These are phyloP conservation scores for Eutypella sp. DNA, from an alignment of 2,329 filamentous ascomycete species.

Conservation along the genomic window DNA sequence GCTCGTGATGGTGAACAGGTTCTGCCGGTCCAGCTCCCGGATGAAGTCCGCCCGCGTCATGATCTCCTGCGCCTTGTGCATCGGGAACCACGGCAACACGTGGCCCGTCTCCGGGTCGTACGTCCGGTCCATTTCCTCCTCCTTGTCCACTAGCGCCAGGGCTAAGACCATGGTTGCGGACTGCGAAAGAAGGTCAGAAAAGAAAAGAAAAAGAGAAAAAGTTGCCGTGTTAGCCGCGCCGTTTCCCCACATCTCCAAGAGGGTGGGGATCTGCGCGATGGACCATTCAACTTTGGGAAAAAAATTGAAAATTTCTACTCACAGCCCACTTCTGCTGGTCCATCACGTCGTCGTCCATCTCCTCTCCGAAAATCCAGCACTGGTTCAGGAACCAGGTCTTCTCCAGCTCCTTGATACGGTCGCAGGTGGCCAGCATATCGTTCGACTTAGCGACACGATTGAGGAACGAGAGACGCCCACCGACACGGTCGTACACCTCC, in stretches of 20 bases:
- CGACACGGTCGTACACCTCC: slow-evolving; percentile 79
- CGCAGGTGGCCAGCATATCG: slow-evolving; percentile 75
- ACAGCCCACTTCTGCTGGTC: slow-evolving; percentile 95
- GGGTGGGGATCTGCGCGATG: too few species aligned
- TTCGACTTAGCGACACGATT: slow-evolving; percentile 82
- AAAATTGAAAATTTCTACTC: too few species aligned
- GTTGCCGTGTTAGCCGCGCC: too few species aligned
- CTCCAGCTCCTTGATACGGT: slow-evolving; percentile 65
- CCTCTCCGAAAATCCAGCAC: slow-evolving; percentile 69
- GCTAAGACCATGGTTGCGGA: slow-evolving; percentile 92
- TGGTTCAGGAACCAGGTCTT: slow-evolving; percentile 77
- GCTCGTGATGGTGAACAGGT: slow-evolving; percentile 91
- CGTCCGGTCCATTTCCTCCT: slow-evolving; percentile 58
- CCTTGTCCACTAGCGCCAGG: slow-evolving; percentile 80
- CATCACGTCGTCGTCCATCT: slow-evolving; percentile 97
- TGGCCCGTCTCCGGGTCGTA: slow-evolving; percentile 67
- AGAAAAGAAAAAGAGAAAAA: too few species aligned
- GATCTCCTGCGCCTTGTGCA: slow-evolving; percentile 81
- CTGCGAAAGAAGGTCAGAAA: slow-evolving; percentile 35
- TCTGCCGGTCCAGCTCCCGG: slow-evolving; percentile 84
- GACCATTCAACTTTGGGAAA: too few species aligned
- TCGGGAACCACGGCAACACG: slow-evolving; percentile 71
- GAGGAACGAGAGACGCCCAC: slow-evolving; percentile 82
- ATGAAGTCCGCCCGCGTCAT: slow-evolving; percentile 98
- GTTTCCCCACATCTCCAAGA: too few species aligned